Evolutionary conservation across 1,284 basidiomycete species (phyloP).

Genomic region (Rhodotorula sp.): DNA sequence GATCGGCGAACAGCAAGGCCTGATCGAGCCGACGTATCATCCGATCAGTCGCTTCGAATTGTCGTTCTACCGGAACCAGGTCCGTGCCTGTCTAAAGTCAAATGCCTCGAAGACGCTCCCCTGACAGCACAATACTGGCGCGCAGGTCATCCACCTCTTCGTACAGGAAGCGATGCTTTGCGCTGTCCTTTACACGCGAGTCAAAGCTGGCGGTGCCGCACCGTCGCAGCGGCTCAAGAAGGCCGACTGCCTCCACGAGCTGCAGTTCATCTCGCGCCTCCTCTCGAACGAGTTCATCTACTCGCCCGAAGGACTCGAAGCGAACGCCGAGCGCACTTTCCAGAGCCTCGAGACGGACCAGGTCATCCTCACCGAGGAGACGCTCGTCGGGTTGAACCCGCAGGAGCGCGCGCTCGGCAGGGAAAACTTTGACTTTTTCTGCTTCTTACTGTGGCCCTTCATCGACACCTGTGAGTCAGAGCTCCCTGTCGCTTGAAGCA

Average conservation of each 20-base stretch:
- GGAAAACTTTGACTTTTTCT: conserved; percentile 46
- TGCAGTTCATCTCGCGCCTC: conserved; percentile 48
- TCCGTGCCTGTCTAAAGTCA: background rate
- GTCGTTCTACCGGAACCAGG: conserved; percentile 51
- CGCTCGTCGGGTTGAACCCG: conserved; percentile 39
- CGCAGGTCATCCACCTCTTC: conserved; percentile 40
- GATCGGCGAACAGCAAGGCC: conserved; percentile 44
- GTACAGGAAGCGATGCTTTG: conserved; percentile 35
- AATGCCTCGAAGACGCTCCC: no score
- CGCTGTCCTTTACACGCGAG: conserved; percentile 45
- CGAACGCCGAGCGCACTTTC: conserved; percentile 44
- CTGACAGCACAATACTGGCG: background rate
- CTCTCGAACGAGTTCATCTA: conserved; percentile 51
- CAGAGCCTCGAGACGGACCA: conserved; percentile 23
- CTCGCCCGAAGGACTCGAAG: conserved; percentile 47
- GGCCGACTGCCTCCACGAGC: conserved; percentile 43
- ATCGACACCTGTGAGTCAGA: conserved; percentile 30
- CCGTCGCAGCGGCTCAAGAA: conserved; percentile 47
- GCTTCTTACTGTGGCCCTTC: conserved; percentile 40
- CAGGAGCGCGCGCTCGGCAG: conserved; percentile 47
- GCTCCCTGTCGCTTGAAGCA: background rate
- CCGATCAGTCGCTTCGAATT: conserved; percentile 50
- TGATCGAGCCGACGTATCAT: conserved; percentile 50
- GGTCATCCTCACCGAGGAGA: conserved; percentile 35
- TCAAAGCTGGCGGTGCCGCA: conserved; percentile 49